These are phyloP conservation scores for Tilletia walkeri DNA, from an alignment of 1,284 basidiomycete species.

Conservation along the genomic window DNA sequence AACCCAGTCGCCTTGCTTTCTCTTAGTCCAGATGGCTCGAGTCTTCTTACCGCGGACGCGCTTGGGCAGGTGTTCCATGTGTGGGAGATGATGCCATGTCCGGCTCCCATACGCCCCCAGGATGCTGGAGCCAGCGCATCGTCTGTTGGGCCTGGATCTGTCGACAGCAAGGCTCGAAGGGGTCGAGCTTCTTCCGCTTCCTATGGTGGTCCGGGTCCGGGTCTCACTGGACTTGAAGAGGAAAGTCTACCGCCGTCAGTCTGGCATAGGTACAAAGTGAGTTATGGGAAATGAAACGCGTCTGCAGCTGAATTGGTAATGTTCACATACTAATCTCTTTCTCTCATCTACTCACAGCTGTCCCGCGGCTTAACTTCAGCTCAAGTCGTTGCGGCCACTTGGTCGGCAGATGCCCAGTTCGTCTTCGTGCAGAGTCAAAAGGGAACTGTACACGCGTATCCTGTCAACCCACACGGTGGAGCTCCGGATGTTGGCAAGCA, in stretches of 20 bases:
- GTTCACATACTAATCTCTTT: too few species aligned
- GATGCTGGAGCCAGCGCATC: too few species aligned
- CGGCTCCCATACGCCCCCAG: neutral
- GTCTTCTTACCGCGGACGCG: neutral
- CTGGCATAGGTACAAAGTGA: conserved; percentile 1
- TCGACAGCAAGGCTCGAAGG: neutral
- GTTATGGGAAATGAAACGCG: too few species aligned
- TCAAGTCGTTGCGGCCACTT: conserved; percentile 29
- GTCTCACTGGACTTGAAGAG: neutral
- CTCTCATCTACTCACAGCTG: too few species aligned
- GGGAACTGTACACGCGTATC: conserved; percentile 33
- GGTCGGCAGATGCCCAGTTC: conserved; percentile 32
- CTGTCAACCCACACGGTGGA: conserved; percentile 34
- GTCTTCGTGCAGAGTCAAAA: conserved; percentile 31
- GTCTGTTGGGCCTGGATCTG: neutral
- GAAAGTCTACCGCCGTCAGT: neutral
- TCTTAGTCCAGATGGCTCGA: neutral
- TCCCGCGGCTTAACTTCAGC: conserved; percentile 34
- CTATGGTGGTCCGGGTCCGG: neutral
- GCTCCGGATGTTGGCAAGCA: conserved; percentile 28
- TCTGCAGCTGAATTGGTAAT: too few species aligned
- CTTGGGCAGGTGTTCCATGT: neutral
- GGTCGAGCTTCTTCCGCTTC: neutral
- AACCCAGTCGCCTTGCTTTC: neutral
- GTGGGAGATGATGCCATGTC: conserved; percentile 1